phyloP scores from a whole-genome alignment of 208 protist species.

The Wallacemonas sp. region DNA sequence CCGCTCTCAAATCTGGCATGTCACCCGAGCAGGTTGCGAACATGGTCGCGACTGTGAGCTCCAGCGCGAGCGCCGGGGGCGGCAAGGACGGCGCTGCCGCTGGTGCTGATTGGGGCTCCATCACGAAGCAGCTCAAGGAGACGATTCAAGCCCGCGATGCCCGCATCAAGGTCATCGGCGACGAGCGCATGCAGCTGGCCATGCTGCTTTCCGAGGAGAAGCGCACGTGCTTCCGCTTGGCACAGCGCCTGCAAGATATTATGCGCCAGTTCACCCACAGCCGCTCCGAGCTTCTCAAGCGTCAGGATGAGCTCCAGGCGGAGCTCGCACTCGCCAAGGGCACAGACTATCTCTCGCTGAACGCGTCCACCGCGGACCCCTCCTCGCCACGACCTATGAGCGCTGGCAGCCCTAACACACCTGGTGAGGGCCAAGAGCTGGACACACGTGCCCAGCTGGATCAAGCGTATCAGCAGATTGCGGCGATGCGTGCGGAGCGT shows the following conservation, averaged over 20 bases:
- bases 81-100: slow-evolving; percentile 1
- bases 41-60: background rate
- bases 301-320: slow-evolving; percentile 50
- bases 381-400: slow-evolving; percentile 14
- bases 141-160: slow-evolving; percentile 48
- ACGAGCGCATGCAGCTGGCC: slow-evolving; percentile 72
- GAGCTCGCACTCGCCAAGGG: slow-evolving; percentile 66
- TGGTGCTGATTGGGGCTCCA: slow-evolving; percentile 34
- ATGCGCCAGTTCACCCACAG: slow-evolving; percentile 64
- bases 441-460: slow-evolving; percentile 35
- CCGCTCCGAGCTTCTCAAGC: slow-evolving; percentile 26
- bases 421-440: background rate
- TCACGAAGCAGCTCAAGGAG: slow-evolving; percentile 51
- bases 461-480: slow-evolving; percentile 39
- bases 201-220: slow-evolving; percentile 67
- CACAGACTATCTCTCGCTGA: slow-evolving; percentile 78
- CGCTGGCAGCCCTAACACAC: background rate
- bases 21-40: slow-evolving; percentile 36
- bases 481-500: slow-evolving; percentile 51
- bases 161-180: slow-evolving; percentile 44
- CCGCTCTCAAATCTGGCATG: slow-evolving; percentile 28
- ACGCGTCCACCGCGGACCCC: slow-evolving; percentile 19
- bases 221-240: slow-evolving; percentile 63
- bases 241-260: slow-evolving; percentile 61
- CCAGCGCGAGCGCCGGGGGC: background rate